A percentile compares a stretch with the other conserved stretches of the same genome.
Conservation (phyloP, 768 basidiomycete species). For the Rickenella mellea region DNA sequence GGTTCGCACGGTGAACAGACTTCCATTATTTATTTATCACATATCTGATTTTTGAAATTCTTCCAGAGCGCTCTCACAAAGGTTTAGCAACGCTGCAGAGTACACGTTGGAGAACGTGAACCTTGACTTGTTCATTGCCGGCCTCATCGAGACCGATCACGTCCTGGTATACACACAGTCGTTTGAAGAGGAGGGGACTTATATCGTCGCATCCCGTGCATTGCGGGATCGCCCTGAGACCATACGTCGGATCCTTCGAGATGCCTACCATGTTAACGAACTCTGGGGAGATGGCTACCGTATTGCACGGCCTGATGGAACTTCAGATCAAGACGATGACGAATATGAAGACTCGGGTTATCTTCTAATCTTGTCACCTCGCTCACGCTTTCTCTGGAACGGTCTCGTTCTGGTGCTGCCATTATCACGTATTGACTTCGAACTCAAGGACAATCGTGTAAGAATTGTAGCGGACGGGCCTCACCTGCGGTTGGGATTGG, state of each 20-base stretch:
- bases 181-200: constrained; percentile 86
- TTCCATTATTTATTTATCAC: neutral
- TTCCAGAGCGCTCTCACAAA: constrained; percentile 60
- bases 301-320: constrained; percentile 19
- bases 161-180: constrained; percentile 86
- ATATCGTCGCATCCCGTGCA: constrained; percentile 74
- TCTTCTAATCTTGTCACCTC: constrained; percentile 78
- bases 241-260: constrained; percentile 71
- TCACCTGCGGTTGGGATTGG: constrained; percentile 58
- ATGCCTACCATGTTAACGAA: constrained; percentile 77
- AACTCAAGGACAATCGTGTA: constrained; percentile 80
- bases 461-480: constrained; percentile 88
- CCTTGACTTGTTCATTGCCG: constrained; percentile 70
- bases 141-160: constrained; percentile 77
- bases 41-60: constrained; percentile 4
- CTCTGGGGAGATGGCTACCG: constrained; percentile 42
- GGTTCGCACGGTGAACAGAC: constrained; percentile 69
- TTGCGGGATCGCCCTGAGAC: constrained; percentile 69
- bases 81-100: constrained; percentile 90
- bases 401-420: constrained; percentile 76
- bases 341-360: constrained; percentile 48
- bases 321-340: constrained; percentile 36
- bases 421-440: constrained; percentile 70
- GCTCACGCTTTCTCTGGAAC: constrained; percentile 83
- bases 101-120: constrained; percentile 70